Evolutionary conservation across 225 moss, liverwort and hornwort species (phyloP).

Genomic region (Physcomitrellopsis africana): DNA sequence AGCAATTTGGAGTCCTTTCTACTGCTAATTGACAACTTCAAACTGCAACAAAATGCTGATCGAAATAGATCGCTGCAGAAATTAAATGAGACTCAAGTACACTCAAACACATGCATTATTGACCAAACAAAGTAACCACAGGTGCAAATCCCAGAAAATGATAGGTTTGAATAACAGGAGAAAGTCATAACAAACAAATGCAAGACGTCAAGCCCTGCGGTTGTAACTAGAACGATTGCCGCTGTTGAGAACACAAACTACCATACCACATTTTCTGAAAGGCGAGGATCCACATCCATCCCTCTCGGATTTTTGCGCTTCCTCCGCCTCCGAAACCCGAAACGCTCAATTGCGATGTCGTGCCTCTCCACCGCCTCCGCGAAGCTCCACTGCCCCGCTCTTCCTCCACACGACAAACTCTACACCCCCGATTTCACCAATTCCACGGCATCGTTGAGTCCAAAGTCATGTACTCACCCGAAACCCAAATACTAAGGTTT

Average conservation of each 20-base stretch:
- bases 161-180: background rate
- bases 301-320: conserved; percentile 46
- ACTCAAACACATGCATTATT: background rate
- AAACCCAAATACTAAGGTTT: no score
- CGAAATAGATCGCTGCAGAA: no score
- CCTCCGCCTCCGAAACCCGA: conserved; percentile 36
- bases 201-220: background rate
- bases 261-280: conserved; percentile 59
- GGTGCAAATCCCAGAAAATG: no score
- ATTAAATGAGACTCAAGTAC: background rate
- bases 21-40: background rate
- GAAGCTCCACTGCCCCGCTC: background rate
- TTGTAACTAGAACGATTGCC: background rate
- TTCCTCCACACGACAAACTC: conserved; percentile 3
- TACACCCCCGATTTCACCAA: no score
- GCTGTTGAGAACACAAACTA: no score
- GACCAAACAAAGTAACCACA: no score
- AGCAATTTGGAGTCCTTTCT: conserved; percentile 19
- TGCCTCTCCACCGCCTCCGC: conserved; percentile 3
- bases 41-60: background rate
- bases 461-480: no score
- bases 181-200: background rate
- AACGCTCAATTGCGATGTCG: conserved; percentile 38
- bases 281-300: conserved; percentile 70
- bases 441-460: no score